Evolutionary conservation across 371 early-diverging fungal species (phyloP).

Genomic region (Circinella umbellata): DNA sequence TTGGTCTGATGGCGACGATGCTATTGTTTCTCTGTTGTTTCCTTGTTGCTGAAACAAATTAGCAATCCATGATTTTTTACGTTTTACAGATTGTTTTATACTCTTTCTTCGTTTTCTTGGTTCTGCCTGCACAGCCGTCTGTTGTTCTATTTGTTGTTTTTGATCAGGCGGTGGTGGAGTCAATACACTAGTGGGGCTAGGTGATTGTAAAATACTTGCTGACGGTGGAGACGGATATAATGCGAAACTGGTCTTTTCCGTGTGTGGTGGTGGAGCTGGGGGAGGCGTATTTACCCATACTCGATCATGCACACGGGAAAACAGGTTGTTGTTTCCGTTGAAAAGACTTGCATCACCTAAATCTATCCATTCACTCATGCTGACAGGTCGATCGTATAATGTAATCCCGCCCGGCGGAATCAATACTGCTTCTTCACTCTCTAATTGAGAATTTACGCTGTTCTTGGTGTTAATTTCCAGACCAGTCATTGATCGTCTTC

Average conservation of each 20-base stretch:
- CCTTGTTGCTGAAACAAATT: not conserved
- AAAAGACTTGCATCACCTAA: conserved; percentile 35
- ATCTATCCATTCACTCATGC: conserved; percentile 53
- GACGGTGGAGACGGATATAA: not conserved
- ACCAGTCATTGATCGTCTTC: conserved; percentile 5
- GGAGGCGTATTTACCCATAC: conserved; percentile 12
- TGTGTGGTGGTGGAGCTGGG: conserved; percentile 14
- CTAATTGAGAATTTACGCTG: not conserved
- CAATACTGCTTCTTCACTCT: not conserved
- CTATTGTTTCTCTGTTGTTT: not conserved
- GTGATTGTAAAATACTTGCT: not conserved
- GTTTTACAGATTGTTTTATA: conserved; percentile 8
- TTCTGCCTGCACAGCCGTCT: not conserved
- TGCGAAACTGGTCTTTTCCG: not conserved
- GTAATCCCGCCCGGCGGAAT: conserved; percentile 24
- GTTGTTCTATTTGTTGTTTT: not conserved
- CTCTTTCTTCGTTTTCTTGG: conserved; percentile 13
- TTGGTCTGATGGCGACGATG: not conserved
- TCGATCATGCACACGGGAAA: conserved; percentile 24
- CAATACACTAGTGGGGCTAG: not conserved
- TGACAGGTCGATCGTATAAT: conserved; percentile 50
- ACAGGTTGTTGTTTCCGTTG: conserved; percentile 17
- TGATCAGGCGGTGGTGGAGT: not conserved
- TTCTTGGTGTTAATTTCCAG: not conserved
- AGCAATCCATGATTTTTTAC: conserved; percentile 10